phyloP scores from a whole-genome alignment of 2,329 filamentous ascomycete genomes.

The Erysiphe pulchra region DNA sequence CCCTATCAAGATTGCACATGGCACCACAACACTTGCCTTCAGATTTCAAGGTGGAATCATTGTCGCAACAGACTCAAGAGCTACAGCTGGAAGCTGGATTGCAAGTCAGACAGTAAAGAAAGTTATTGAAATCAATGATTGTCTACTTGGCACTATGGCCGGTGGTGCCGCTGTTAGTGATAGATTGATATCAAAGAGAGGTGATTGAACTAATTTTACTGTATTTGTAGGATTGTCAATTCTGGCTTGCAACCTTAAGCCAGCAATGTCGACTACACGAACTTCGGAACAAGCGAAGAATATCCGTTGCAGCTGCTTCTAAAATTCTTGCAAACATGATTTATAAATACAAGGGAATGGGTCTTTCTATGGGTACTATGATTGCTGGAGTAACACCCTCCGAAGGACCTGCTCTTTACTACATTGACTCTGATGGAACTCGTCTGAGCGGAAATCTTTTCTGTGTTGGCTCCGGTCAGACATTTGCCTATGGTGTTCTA shows the following conservation, averaged over 20 bases:
- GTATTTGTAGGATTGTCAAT: constrained; percentile 64
- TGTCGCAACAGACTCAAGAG: constrained; percentile 90
- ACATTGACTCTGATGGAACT: constrained; percentile 94
- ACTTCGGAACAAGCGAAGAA: constrained; percentile 95
- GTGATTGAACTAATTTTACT: not conserved
- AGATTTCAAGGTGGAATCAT: constrained; percentile 97
- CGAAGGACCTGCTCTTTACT: constrained; percentile 94
- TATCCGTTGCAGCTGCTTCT: constrained; percentile 85
- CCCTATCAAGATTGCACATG: constrained; percentile 98
- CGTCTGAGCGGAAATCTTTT: constrained; percentile 83
- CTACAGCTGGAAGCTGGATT: constrained; percentile 96
- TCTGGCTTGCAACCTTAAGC: constrained; percentile 95
- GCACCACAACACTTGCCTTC: constrained; percentile 93
- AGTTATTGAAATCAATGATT: constrained; percentile 94
- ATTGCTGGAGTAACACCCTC: constrained; percentile 87
- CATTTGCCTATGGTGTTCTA: constrained; percentile 92
- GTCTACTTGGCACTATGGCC: constrained; percentile 89
- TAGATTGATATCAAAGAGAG: not conserved
- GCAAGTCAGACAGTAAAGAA: constrained; percentile 99
- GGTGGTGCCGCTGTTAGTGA: constrained; percentile 64
- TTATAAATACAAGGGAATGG: constrained; percentile 98
- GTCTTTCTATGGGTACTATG: constrained; percentile 98
- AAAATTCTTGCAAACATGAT: constrained; percentile 98
- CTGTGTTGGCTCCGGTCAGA: constrained; percentile 94
- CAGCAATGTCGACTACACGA: constrained; percentile 99